These are phyloP conservation scores for Fusarium tjaetaba DNA, from an alignment of 2,329 filamentous ascomycete species.

Conservation along the genomic window DNA sequence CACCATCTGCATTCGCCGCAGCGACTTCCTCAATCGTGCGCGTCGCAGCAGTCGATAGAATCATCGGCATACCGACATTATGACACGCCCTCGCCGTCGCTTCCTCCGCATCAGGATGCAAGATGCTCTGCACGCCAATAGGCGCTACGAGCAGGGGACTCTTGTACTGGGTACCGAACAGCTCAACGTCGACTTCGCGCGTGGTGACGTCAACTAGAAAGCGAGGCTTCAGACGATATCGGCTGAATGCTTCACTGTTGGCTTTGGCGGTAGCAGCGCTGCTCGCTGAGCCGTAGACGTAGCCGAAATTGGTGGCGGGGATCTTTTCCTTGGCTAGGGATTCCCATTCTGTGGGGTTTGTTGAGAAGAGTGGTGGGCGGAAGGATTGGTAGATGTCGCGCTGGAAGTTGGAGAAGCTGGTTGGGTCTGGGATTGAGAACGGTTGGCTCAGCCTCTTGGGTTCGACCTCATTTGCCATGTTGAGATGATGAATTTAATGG, in stretches of 20 bases:
- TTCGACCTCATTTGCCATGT: constrained; percentile 3
- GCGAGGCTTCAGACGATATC: constrained; percentile 62
- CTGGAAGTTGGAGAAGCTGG: constrained; percentile 35
- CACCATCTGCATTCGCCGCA: constrained; percentile 63
- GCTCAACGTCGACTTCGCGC: constrained; percentile 59
- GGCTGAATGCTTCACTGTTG: constrained; percentile 66
- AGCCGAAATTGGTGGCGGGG: constrained; percentile 57
- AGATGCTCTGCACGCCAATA: constrained; percentile 74
- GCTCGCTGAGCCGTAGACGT: constrained; percentile 70
- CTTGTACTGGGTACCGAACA: constrained; percentile 63
- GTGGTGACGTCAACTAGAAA: constrained; percentile 57
- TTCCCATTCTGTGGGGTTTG: constrained; percentile 37
- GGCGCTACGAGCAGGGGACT: constrained; percentile 68
- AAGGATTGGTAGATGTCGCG: constrained; percentile 41
- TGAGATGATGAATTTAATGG: rapidly evolving
- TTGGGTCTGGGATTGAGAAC: constrained; percentile 23
- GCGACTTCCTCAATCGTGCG: constrained; percentile 74
- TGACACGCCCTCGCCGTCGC: constrained; percentile 71
- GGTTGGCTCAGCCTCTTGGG: constrained; percentile 16
- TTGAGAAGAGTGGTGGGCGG: constrained; percentile 33
- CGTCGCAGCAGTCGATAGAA: constrained; percentile 71
- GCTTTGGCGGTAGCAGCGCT: constrained; percentile 69
- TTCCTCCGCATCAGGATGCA: constrained; percentile 72
- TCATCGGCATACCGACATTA: constrained; percentile 70
- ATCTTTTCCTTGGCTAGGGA: constrained; percentile 27